These are phyloP conservation scores for Dujonia santamariae DNA, from an alignment of 1,139 yeast species.

Conservation along the genomic window DNA sequence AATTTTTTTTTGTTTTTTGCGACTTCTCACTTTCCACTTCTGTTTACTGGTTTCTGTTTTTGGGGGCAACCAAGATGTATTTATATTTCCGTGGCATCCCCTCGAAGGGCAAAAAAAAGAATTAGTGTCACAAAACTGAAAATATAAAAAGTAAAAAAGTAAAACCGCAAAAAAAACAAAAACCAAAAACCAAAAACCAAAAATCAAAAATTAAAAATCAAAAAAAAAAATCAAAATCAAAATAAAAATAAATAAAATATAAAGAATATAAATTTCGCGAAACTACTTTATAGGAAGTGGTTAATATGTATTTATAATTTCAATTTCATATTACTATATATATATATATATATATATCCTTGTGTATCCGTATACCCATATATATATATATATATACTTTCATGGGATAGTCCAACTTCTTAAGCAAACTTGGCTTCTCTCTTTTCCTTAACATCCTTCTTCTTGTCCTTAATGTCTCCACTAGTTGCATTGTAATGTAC, in stretches of 20 bases:
- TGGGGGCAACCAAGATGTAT: constrained; percentile 9
- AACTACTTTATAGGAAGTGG: too few species aligned
- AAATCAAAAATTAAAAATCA: too few species aligned
- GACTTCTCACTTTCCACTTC: background rate
- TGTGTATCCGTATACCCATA: background rate
- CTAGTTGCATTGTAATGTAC: constrained; percentile 59
- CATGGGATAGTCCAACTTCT: too few species aligned
- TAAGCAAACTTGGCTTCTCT: constrained; percentile 41
- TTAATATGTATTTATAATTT: too few species aligned
- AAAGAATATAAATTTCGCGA: too few species aligned
- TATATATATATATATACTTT: background rate
- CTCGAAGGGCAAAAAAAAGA: background rate
- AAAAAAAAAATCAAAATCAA: too few species aligned
- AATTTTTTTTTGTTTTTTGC: background rate
- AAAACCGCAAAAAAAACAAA: background rate
- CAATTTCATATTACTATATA: too few species aligned
- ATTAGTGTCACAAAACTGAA: background rate
- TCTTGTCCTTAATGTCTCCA: constrained; percentile 51
- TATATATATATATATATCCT: too few species aligned
- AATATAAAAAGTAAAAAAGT: background rate
- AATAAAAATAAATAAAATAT: too few species aligned
- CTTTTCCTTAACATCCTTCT: constrained; percentile 47
- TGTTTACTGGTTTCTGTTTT: constrained; percentile 1
- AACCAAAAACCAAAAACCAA: too few species aligned
- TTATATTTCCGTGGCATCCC: constrained; percentile 6